phyloP scores from a whole-genome alignment of 169 alveolate species.

The Theileria orientalis region DNA sequence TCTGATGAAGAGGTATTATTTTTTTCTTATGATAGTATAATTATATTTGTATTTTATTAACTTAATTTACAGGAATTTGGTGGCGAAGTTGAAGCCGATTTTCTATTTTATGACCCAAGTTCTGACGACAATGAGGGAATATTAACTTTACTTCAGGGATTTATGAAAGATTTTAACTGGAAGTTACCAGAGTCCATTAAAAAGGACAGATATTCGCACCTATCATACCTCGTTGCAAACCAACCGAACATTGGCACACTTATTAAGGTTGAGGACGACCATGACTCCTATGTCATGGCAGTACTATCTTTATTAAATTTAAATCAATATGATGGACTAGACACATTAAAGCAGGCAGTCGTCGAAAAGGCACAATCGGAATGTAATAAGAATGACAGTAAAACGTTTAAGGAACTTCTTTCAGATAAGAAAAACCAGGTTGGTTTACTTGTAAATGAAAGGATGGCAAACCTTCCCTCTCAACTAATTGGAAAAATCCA shows the following conservation, averaged over 20 bases:
- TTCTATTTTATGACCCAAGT: conserved; percentile 54
- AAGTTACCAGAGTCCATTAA: conserved; percentile 16
- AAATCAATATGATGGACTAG: conserved; percentile 29
- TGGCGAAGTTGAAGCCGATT: conserved; percentile 44
- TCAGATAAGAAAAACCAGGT: conserved; percentile 33
- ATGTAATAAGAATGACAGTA: conserved; percentile 23
- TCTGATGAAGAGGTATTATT: background rate
- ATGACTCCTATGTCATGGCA: conserved; percentile 44
- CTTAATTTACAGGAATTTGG: too few relatives aligned
- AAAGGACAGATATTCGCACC: conserved; percentile 21
- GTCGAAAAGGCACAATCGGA: conserved; percentile 25
- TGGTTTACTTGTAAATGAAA: conserved; percentile 48
- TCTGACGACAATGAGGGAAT: conserved; percentile 47
- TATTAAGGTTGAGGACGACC: conserved; percentile 35
- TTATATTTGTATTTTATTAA: background rate
- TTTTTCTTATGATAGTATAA: background rate
- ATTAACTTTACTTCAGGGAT: conserved; percentile 42
- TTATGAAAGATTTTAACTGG: conserved; percentile 50
- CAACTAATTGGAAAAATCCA: conserved; percentile 53
- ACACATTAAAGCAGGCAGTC: conserved; percentile 16
- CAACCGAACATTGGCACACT: conserved; percentile 59
- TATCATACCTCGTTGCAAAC: conserved; percentile 33
- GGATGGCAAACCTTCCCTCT: conserved; percentile 49
- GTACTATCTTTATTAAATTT: conserved; percentile 48
- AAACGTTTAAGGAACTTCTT: conserved; percentile 27